These are phyloP conservation scores for Discostella stelligeroides DNA, from an alignment of 108 stramenopile genomes.

Conservation along the genomic window DNA sequence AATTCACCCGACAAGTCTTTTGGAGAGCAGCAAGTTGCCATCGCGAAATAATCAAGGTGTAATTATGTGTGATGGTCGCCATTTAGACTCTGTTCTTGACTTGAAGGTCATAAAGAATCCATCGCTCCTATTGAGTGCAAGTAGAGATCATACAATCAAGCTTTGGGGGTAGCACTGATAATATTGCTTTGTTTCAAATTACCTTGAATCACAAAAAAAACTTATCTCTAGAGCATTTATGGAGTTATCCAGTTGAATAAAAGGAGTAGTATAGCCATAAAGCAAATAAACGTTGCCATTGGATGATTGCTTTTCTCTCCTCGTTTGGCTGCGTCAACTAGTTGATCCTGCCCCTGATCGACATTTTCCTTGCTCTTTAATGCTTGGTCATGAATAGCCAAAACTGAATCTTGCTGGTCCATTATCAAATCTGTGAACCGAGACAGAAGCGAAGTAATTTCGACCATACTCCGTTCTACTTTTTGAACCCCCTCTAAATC, in stretches of 20 bases:
- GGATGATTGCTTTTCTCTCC: conserved; percentile 73
- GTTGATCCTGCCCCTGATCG: conserved; percentile 75
- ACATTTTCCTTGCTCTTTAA: conserved; percentile 76
- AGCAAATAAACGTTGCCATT: conserved; percentile 74
- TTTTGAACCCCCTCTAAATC: conserved; percentile 82
- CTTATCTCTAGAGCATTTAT: conserved; percentile 13
- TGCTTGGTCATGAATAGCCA: conserved; percentile 69
- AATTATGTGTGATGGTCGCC: conserved; percentile 38
- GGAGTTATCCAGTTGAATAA: conserved; percentile 75
- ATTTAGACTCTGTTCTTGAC: conserved; percentile 77
- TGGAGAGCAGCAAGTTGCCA: conserved; percentile 56
- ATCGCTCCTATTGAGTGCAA: conserved; percentile 64
- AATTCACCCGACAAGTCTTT: conserved; percentile 36
- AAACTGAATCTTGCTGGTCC: conserved; percentile 81
- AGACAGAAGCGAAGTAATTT: conserved; percentile 78
- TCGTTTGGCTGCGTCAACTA: conserved; percentile 76
- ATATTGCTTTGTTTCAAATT: background rate
- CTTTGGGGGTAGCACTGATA: conserved; percentile 52
- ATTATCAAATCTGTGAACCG: conserved; percentile 80
- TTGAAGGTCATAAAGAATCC: conserved; percentile 71
- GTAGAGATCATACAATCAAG: conserved; percentile 78
- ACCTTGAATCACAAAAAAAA: background rate
- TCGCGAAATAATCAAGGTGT: conserved; percentile 43
- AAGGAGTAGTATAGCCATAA: conserved; percentile 62
- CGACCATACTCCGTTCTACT: conserved; percentile 77